Conservation (phyloP, 169 alveolate species). For the Plasmodium cynomolgi region DNA sequence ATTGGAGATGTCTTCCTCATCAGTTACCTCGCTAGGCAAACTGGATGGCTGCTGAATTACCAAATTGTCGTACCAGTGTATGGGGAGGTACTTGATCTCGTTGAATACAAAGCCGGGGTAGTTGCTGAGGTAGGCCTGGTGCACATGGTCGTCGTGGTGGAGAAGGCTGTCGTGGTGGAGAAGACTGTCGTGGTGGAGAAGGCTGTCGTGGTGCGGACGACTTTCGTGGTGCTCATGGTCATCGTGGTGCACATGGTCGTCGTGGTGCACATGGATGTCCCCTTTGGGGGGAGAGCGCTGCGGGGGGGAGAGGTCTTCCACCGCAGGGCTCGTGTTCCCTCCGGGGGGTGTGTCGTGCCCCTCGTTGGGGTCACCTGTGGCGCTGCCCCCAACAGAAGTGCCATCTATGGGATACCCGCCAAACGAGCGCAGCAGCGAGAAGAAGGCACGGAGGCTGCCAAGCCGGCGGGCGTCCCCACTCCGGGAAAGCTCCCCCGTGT, state of each 20-base stretch:
- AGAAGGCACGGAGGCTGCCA: neutral
- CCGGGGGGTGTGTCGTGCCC: neutral
- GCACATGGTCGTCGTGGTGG: neutral
- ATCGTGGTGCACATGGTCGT: too few relatives aligned
- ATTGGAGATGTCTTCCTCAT: neutral
- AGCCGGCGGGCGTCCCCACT: neutral
- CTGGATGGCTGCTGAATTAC: neutral
- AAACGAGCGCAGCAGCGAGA: neutral
- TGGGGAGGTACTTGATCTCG: neutral
- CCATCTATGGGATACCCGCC: neutral
- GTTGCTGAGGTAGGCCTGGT: constrained; percentile 20
- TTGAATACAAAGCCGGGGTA: constrained; percentile 13
- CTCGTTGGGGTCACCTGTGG: too few relatives aligned
- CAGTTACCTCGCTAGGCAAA: neutral
- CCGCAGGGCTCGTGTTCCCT: neutral
- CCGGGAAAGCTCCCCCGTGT: neutral
- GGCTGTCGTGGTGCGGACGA: too few relatives aligned
- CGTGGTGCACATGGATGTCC: neutral
- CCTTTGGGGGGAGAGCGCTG: neutral
- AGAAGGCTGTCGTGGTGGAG: neutral
- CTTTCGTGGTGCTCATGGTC: neutral
- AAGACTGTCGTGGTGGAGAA: too few relatives aligned
- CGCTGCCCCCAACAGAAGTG: neutral
- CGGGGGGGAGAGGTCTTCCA: neutral
- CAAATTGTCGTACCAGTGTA: constrained; percentile 26